Evolutionary conservation across 208 protist genomes (phyloP).

Genomic region (Trypanosoma caninum): DNA sequence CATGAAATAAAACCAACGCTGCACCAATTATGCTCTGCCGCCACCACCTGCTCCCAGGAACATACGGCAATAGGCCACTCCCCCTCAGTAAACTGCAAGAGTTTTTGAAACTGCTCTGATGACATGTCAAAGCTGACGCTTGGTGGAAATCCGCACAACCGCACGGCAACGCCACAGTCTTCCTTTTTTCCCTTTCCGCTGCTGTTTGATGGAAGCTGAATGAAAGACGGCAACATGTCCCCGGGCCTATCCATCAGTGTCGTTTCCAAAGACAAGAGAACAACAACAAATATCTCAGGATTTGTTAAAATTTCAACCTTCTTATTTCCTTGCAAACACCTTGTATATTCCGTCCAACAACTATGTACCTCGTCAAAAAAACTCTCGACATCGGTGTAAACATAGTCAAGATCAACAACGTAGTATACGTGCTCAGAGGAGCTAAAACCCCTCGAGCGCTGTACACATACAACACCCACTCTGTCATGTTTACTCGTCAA

Average conservation of each 20-base stretch:
- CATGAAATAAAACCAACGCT: conserved; percentile 17
- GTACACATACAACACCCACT: background rate
- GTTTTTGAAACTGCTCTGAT: background rate
- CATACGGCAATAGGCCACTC: background rate
- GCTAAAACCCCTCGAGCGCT: background rate
- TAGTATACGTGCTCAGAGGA: background rate
- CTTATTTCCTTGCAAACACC: background rate
- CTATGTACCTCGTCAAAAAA: conserved; percentile 4
- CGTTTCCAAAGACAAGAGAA: conserved; percentile 11
- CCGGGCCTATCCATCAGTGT: background rate
- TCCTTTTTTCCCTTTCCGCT: background rate
- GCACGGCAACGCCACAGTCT: background rate
- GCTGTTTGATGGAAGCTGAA: background rate
- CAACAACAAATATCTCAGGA: conserved; percentile 22
- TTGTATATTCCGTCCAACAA: conserved; percentile 2
- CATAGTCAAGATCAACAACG: conserved; percentile 6
- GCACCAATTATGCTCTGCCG: conserved; percentile 10
- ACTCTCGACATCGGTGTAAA: conserved; percentile 5
- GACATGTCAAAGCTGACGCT: conserved; percentile 3
- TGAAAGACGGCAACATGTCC: conserved; percentile 19
- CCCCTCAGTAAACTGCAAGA: background rate
- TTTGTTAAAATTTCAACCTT: background rate
- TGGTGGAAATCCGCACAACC: conserved; percentile 23
- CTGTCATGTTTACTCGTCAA: background rate
- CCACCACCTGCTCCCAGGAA: background rate